phyloP scores from a whole-genome alignment of 257 asterid species.

The Ballota nigra region DNA sequence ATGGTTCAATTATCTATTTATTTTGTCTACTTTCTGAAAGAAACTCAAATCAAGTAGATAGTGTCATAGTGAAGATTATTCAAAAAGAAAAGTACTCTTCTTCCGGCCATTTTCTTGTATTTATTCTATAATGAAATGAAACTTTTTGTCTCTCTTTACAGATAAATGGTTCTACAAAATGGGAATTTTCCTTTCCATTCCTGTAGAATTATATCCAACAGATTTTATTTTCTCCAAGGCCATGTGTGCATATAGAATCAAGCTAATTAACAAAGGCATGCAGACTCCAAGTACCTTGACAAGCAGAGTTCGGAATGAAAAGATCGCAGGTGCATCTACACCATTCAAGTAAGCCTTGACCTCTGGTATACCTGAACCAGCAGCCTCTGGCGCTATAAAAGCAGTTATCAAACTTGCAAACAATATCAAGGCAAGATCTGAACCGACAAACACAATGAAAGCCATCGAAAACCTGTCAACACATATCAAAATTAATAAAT shows the following conservation, averaged over 20 bases:
- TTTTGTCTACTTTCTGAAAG: background rate
- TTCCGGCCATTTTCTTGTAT: background rate
- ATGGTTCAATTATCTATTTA: background rate
- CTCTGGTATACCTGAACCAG: slow-evolving; percentile 98
- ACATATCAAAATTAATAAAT: slow-evolving; percentile 8
- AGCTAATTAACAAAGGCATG: background rate
- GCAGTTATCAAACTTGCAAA: slow-evolving; percentile 69
- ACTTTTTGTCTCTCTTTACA: background rate
- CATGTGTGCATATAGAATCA: background rate
- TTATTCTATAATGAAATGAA: background rate
- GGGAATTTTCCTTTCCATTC: background rate
- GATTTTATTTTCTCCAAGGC: background rate
- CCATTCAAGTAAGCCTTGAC: slow-evolving; percentile 94
- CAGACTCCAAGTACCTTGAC: slow-evolving; percentile 55
- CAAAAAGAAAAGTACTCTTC: background rate
- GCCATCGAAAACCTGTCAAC: slow-evolving; percentile 59
- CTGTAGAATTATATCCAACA: background rate
- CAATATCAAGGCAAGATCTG: slow-evolving; percentile 63
- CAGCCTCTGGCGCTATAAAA: slow-evolving; percentile 88
- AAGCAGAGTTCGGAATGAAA: slow-evolving; percentile 69
- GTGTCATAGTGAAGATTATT: background rate
- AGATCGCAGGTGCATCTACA: slow-evolving; percentile 82
- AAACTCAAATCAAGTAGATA: background rate
- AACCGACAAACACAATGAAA: slow-evolving; percentile 60
- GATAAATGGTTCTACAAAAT: background rate